A percentile compares a stretch with the other conserved stretches of the same genome.
Conservation (phyloP, 2,329 filamentous ascomycete genomes). For the Emmonsiellopsis sp. region DNA sequence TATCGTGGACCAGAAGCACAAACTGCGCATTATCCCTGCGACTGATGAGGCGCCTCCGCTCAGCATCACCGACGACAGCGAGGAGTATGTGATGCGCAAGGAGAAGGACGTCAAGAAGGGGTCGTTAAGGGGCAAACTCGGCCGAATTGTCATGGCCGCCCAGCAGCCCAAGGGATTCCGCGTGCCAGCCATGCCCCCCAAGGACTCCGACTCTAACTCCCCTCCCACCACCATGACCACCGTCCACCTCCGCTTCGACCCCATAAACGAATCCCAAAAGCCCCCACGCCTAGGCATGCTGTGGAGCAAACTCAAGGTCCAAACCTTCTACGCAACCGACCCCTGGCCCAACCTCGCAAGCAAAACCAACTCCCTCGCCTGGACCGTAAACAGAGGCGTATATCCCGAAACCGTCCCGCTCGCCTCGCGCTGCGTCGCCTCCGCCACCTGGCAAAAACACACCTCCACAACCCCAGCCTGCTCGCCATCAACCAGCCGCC, state of each 20-base stretch:
- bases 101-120: conserved; percentile 55
- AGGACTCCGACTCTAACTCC: conserved; percentile 15
- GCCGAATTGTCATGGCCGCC: conserved; percentile 49
- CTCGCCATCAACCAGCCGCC: conserved; percentile 28
- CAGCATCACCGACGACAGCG: conserved; percentile 36
- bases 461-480: conserved; percentile 26
- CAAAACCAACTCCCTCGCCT: conserved; percentile 31
- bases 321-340: conserved; percentile 47
- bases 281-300: conserved; percentile 48
- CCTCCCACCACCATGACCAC: conserved; percentile 47
- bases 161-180: conserved; percentile 50
- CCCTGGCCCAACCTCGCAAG: conserved; percentile 44
- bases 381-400: conserved; percentile 39
- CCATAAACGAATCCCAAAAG: conserved; percentile 36
- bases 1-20: conserved; percentile 44
- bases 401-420: conserved; percentile 46
- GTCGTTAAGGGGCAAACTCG: conserved; percentile 47
- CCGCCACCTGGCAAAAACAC: conserved; percentile 49
- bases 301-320: conserved; percentile 47
- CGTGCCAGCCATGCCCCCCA: conserved; percentile 28
- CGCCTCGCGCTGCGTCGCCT: conserved; percentile 47
- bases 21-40: conserved; percentile 52
- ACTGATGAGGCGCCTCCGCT: conserved; percentile 53
- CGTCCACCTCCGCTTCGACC: conserved; percentile 54
- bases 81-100: conserved; percentile 44